Conservation (phyloP, 495 filamentous ascomycete species). For the Trichoderma asperelloides region DNA sequence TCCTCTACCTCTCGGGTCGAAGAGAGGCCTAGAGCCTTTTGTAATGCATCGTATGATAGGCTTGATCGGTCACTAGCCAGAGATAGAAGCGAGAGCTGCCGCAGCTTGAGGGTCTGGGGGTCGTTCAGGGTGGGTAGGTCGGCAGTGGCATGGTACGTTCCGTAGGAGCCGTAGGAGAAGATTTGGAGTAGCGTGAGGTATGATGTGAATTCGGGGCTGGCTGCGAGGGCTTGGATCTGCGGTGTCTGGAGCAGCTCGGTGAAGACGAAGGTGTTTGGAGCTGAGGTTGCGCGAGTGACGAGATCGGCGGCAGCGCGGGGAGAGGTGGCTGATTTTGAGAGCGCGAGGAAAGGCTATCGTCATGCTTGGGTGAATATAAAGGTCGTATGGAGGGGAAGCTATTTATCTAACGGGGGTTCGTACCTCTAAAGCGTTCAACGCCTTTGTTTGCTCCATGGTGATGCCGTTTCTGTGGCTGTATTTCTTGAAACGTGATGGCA, state of each 20-base stretch:
- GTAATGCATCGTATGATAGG: slow-evolving; percentile 67
- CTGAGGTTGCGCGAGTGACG: slow-evolving; percentile 77
- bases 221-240: slow-evolving; percentile 65
- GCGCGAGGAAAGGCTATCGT: slow-evolving; percentile 72
- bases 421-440: slow-evolving; percentile 69
- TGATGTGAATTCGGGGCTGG: slow-evolving; percentile 26
- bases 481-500: not conserved
- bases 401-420: slow-evolving; percentile 13
- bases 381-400: not conserved
- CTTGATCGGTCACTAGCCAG: slow-evolving; percentile 49
- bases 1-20: slow-evolving; percentile 70
- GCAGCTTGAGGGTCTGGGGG: slow-evolving; percentile 74
- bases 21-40: slow-evolving; percentile 54
- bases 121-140: slow-evolving; percentile 62
- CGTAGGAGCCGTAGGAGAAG: slow-evolving; percentile 88
- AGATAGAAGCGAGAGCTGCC: slow-evolving; percentile 79
- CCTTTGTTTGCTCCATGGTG: slow-evolving; percentile 75
- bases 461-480: not conserved
- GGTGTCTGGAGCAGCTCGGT: slow-evolving; percentile 79
- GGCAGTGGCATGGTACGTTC: slow-evolving; percentile 43
- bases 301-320: slow-evolving; percentile 80
- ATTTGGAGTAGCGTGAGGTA: slow-evolving; percentile 75
- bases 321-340: slow-evolving; percentile 76
- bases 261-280: slow-evolving; percentile 87
- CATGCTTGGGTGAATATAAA: slow-evolving; percentile 10